Evolutionary conservation across 1,284 basidiomycete genomes (phyloP), one percentile per base, ranked within the genome.

Genomic region (Calocybe gambosa): DNA sequence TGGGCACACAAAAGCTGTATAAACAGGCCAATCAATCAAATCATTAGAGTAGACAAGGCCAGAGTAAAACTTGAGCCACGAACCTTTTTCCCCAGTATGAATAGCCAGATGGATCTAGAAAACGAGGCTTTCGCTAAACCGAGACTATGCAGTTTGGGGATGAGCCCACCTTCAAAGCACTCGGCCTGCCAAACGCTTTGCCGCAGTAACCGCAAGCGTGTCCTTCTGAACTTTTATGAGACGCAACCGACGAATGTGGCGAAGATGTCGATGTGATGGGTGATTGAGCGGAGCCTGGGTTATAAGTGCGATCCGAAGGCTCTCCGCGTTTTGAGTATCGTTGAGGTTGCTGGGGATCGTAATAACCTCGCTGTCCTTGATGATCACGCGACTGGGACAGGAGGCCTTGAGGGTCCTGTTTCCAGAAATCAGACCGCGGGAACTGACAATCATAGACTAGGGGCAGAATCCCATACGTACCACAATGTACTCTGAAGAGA

Each of bases 61-160:
- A 39, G 21, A 25, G n/a, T 33, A 46, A 43, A 23, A 39, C 9
- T 19, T 29, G n/a, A 16, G 28, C 21, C 35, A 50, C 42, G 40
- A 39, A 49, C 55, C 54, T 57, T 50, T 54, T 51, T 57, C 54
- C 40, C 55, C 55, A 20, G 55, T 57, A 33, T 57, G 55, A 10
- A 55, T 55, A 9, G 55, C 55, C 37, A 55, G 43, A 49, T 57
- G 55, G 35, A 57, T 57, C 55, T 57, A 35, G 15, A 28, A 21
- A 29, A 16, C 23, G 43, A 8, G 41, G 31, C 21, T 23, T 34
- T 37, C 18, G 19, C 25, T 34, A 23, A 20, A 33, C 33, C 20
- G 16, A 42, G 34, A 10, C 6, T 21, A 23, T 18, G 8, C 16
- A 9, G 10, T 21, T 28, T 33, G 33, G 28, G 39, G 36, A 12